These are phyloP conservation scores for Penicillium sp. DNA, from an alignment of 2,329 filamentous ascomycete species.

Conservation along the genomic window DNA sequence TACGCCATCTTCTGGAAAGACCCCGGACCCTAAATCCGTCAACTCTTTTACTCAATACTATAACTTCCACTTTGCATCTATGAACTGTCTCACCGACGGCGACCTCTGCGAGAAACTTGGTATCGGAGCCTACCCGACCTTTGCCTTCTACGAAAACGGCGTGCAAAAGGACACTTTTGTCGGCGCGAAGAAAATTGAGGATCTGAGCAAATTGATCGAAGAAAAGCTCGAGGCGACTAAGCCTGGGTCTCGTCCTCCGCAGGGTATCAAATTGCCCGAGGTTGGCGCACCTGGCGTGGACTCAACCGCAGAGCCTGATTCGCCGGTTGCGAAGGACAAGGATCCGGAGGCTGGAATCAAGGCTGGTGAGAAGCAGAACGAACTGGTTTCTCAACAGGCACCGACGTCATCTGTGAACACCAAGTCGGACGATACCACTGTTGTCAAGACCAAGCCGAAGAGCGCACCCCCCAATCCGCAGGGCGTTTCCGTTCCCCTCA, in stretches of 20 bases:
- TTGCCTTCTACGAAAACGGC: slow-evolving; percentile 78
- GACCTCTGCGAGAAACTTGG: slow-evolving; percentile 72
- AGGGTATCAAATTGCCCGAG: slow-evolving; percentile 67
- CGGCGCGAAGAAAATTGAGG: slow-evolving; percentile 67
- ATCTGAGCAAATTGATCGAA: slow-evolving; percentile 72
- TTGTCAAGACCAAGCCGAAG: slow-evolving; percentile 52
- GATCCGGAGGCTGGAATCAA: slow-evolving; percentile 38
- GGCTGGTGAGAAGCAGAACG: slow-evolving; percentile 44
- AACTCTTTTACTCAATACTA: slow-evolving; percentile 80
- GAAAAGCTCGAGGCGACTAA: slow-evolving; percentile 71
- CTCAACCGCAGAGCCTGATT: slow-evolving; percentile 38
- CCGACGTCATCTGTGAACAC: slow-evolving; percentile 15
- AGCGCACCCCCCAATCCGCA: slow-evolving; percentile 67
- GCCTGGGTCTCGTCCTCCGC: slow-evolving; percentile 74
- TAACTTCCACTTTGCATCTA: slow-evolving; percentile 79
- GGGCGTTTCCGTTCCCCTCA: slow-evolving; percentile 73
- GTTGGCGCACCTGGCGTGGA: slow-evolving; percentile 61
- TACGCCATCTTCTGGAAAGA: slow-evolving; percentile 50
- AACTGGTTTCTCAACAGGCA: slow-evolving; percentile 33
- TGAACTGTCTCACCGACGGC: slow-evolving; percentile 83
- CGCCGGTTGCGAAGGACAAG: slow-evolving; percentile 45
- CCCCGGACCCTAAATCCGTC: slow-evolving; percentile 52
- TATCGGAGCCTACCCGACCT: slow-evolving; percentile 72
- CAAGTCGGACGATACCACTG: slow-evolving; percentile 37
- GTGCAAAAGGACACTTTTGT: slow-evolving; percentile 62